phyloP scores from a whole-genome alignment of 2,329 filamentous ascomycete genomes.

The Lecanicillium sp. region DNA sequence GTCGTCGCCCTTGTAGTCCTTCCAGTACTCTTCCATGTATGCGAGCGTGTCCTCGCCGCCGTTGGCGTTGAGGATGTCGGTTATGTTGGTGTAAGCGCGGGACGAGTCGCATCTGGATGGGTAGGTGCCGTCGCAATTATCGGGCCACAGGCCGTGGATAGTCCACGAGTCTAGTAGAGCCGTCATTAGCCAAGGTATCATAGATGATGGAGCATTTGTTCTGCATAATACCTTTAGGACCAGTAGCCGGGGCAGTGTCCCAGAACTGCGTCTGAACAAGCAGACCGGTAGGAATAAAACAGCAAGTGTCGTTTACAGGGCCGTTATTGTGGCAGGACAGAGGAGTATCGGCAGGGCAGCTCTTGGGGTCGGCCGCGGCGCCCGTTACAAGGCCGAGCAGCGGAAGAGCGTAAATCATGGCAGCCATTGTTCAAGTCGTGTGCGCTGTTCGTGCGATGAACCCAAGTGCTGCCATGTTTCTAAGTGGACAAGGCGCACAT shows the following conservation, averaged over 20 bases:
- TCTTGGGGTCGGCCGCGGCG: constrained; percentile 12
- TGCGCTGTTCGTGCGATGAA: no score
- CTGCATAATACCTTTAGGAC: constrained; percentile 35
- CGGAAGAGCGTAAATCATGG: constrained; percentile 7
- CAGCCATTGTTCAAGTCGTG: no score
- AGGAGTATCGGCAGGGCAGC: constrained; percentile 27
- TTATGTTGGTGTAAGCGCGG: constrained; percentile 59
- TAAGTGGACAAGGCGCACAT: no score
- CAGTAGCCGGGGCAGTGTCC: constrained; percentile 58
- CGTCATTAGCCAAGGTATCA: not conserved
- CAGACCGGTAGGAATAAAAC: constrained; percentile 65
- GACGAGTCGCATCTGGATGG: constrained; percentile 55
- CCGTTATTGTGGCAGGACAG: constrained; percentile 60
- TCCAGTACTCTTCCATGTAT: constrained; percentile 68
- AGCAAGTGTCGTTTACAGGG: constrained; percentile 57
- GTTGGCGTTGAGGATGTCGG: constrained; percentile 49
- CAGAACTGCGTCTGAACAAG: constrained; percentile 72
- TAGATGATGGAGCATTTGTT: no score
- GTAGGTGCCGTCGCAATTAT: constrained; percentile 63
- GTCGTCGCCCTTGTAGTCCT: constrained; percentile 57
- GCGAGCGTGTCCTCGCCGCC: constrained; percentile 45
- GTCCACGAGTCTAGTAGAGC: constrained; percentile 57
- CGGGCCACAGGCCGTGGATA: constrained; percentile 61
- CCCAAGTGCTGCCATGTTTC: no score
- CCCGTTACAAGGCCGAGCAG: constrained; percentile 12